A percentile compares a stretch with the other conserved stretches of the same genome.
phyloP scores from a whole-genome alignment of 257 asterid species.

The Solanum dulcamara region DNA sequence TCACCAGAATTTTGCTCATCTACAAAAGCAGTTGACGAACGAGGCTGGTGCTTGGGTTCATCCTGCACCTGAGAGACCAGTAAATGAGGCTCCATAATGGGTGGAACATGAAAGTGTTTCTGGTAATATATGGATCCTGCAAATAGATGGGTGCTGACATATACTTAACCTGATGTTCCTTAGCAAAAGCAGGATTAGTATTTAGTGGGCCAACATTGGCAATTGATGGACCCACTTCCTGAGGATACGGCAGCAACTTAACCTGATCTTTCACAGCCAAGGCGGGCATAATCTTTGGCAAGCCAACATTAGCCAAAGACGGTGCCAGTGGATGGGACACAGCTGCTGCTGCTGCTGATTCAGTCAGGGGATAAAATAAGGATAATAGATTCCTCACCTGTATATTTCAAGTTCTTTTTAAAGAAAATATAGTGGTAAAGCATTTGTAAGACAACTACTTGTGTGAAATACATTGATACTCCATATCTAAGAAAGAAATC shows the following conservation, averaged over 20 bases:
- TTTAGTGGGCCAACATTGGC: not conserved
- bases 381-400: slow-evolving; percentile 49
- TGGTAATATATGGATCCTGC: slow-evolving; percentile 15
- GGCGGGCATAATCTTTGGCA: slow-evolving; percentile 11
- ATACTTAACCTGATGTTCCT: slow-evolving; percentile 12
- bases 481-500: not conserved
- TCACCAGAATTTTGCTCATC: not conserved
- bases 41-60: slow-evolving; percentile 18
- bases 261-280: slow-evolving; percentile 14
- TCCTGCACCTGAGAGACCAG: slow-evolving; percentile 10
- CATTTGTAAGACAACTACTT: not conserved
- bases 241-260: not conserved
- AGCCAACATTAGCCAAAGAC: not conserved
- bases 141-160: slow-evolving; percentile 3
- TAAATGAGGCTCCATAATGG: slow-evolving; percentile 2
- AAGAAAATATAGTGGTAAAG: not conserved
- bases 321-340: slow-evolving; percentile 9
- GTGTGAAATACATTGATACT: not conserved
- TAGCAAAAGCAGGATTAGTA: slow-evolving; percentile 15
- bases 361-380: slow-evolving; percentile 36
- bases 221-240: slow-evolving; percentile 6
- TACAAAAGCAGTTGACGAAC: not conserved
- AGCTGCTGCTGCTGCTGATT: slow-evolving; percentile 13
- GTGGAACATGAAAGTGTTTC: slow-evolving; percentile 9
- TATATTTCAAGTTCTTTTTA: not conserved